A percentile compares a stretch with the other conserved stretches of the same genome.
Conservation (phyloP, 2,329 filamentous ascomycete genomes). For the Neonectria ditissima region DNA sequence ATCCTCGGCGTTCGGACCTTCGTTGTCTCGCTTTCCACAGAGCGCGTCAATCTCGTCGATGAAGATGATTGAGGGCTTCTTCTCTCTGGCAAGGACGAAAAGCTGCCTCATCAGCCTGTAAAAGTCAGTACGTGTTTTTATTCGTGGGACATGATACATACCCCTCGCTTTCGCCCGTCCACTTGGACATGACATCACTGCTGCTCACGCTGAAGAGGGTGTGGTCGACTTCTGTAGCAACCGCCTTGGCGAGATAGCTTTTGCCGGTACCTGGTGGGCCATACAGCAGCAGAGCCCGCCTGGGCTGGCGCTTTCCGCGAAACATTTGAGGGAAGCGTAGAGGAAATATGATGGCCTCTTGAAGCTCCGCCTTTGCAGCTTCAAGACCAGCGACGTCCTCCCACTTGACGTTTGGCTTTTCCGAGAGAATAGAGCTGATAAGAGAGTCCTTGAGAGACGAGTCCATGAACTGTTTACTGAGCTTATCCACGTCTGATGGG, state of each 20-base stretch:
- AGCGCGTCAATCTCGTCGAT: conserved; percentile 31
- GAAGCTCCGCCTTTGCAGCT: conserved; percentile 23
- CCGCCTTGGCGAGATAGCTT: conserved; percentile 27
- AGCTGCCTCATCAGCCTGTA: conserved; percentile 23
- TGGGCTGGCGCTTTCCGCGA: conserved; percentile 21
- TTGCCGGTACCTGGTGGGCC: conserved; percentile 29
- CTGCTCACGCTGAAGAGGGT: conserved; percentile 24
- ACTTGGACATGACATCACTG: conserved; percentile 25
- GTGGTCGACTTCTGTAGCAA: conserved; percentile 21
- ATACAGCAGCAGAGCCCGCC: conserved; percentile 20
- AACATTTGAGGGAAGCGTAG: conserved; percentile 29
- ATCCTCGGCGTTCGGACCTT: conserved; percentile 8
- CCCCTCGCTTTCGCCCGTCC: conserved; percentile 21
- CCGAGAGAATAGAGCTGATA: conserved; percentile 15
- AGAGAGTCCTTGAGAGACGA: conserved; percentile 21
- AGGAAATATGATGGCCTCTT: conserved; percentile 28
- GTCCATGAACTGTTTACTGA: conserved; percentile 19
- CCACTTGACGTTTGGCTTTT: conserved; percentile 30
- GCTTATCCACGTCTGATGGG: conserved; percentile 14
- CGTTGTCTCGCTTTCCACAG: conserved; percentile 16
- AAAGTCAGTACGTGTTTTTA: not conserved
- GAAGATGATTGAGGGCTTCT: conserved; percentile 30
- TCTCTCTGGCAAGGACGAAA: conserved; percentile 25
- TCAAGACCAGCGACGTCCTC: conserved; percentile 23
- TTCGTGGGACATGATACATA: not conserved